Conservation (phyloP, 345 rosid species). For the Moringa oleifera region DNA sequence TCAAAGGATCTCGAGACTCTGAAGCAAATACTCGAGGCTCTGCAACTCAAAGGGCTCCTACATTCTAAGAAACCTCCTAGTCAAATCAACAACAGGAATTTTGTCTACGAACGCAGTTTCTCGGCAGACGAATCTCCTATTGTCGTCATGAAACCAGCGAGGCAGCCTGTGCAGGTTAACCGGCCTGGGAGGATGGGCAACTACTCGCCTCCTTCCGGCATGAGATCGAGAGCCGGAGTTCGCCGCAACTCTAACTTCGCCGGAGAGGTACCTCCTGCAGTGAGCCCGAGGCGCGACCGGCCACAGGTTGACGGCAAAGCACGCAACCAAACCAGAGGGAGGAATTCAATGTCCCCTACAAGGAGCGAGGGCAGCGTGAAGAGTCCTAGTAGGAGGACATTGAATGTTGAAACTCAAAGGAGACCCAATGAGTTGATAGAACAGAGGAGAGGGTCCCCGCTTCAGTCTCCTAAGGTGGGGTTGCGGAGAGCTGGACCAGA, state of each 20-base stretch:
- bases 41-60: constrained; percentile 87
- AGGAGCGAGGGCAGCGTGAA: constrained; percentile 37
- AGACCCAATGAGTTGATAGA: constrained; percentile 31
- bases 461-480: constrained; percentile 37
- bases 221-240: constrained; percentile 28
- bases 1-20: constrained; percentile 79
- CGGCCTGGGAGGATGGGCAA: constrained; percentile 22
- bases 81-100: constrained; percentile 33
- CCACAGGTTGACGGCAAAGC: constrained; percentile 28
- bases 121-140: constrained; percentile 43
- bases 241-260: constrained; percentile 27
- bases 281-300: constrained; percentile 41
- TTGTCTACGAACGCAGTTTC: constrained; percentile 33
- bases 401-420: constrained; percentile 37
- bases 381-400: constrained; percentile 49
- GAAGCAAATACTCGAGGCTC: constrained; percentile 82
- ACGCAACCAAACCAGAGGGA: constrained; percentile 31
- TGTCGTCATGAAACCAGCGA: constrained; percentile 43
- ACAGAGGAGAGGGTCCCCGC: constrained; percentile 46
- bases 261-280: constrained; percentile 28
- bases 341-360: constrained; percentile 37
- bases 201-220: constrained; percentile 33
- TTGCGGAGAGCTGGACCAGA: constrained; percentile 29
- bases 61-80: constrained; percentile 40
- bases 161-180: constrained; percentile 16